Conservation (phyloP, 176 grass and related monocot species). For the Juncus inflexus region DNA sequence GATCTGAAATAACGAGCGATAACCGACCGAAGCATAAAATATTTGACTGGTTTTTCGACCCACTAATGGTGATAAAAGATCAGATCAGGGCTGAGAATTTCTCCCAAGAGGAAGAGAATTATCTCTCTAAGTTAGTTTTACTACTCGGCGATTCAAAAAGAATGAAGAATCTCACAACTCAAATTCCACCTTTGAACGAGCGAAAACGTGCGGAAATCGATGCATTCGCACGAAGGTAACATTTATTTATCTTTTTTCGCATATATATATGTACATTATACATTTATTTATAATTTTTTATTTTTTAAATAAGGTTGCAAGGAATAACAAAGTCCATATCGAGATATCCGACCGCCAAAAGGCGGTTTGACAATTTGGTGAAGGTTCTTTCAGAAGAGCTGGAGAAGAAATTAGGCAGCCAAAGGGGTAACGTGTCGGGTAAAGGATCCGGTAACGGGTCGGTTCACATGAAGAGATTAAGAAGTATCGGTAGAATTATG, state of each 20-base stretch:
- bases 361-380: constrained; percentile 67
- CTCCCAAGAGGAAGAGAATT: constrained; percentile 72
- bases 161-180: constrained; percentile 43
- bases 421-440: constrained; percentile 35
- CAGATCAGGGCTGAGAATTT: constrained; percentile 88
- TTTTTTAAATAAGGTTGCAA: constrained; percentile 53
- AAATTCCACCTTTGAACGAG: constrained; percentile 48
- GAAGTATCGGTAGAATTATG: constrained; percentile 42
- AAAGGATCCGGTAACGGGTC: constrained; percentile 32
- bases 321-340: constrained; percentile 92
- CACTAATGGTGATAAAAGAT: constrained; percentile 86
- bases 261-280: neutral
- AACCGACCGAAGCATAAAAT: constrained; percentile 64
- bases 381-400: constrained; percentile 64
- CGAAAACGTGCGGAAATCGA: constrained; percentile 79
- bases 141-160: constrained; percentile 51
- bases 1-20: constrained; percentile 66
- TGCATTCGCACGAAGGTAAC: constrained; percentile 81
- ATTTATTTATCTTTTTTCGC: neutral
- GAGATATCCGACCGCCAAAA: constrained; percentile 85
- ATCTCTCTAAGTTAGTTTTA: constrained; percentile 66
- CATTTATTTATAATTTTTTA: neutral
- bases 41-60: constrained; percentile 95
- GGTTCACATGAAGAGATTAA: constrained; percentile 33
- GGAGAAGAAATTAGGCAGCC: constrained; percentile 62